Evolutionary conservation across 2,329 filamentous ascomycete genomes (phyloP), one percentile per base, ranked within the genome.

Genomic region (Anisogramma anomala): DNA sequence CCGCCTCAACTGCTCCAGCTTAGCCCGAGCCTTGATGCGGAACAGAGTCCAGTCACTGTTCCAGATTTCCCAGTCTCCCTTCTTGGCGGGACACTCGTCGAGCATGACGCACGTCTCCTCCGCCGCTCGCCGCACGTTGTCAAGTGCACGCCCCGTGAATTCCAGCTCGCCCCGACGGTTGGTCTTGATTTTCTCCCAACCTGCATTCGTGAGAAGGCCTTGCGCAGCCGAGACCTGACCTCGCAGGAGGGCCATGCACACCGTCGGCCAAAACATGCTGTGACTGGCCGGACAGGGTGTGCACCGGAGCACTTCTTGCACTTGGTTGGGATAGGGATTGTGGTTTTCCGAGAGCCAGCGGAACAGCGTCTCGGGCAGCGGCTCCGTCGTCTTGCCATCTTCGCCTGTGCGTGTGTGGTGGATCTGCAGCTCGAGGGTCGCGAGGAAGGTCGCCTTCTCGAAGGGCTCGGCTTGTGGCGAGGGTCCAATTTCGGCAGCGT

Each of bases 31-130:
- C 40, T 82, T 77, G 48, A 84, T 77, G 39, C 89, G 77, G 63
- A 91, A 96, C 28, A 91, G 62, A 13, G 72, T 77, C 89, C 89
- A 96, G 45, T 89, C 83, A 49, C 75, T 74, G 44, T 79, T 81
- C 55, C 77, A 80, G 35, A 91, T 75, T 52, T 94, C 80, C 89
- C 89, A 96, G 56, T 89, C 77, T 33, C 71, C 71, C 30, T 66
- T 68, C 19, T 76, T 60, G 3, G 74, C 79, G 5, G 89, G 89
- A 50, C 84, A 94, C 26, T 73, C 69, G 41, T 82, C 74, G 26
- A 96, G 68, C 32, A 87, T 66, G 17, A 78, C 67, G 33, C 82
- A 72, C 17, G 83, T 79, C 47, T 77, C 73, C 38, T 76, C 73
- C 7, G 84, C 69, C 26, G 82, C 86, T 30, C 76, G 72, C 52